Evolutionary conservation across 306 rosid species (phyloP).

Genomic region (Alnus rubra): DNA sequence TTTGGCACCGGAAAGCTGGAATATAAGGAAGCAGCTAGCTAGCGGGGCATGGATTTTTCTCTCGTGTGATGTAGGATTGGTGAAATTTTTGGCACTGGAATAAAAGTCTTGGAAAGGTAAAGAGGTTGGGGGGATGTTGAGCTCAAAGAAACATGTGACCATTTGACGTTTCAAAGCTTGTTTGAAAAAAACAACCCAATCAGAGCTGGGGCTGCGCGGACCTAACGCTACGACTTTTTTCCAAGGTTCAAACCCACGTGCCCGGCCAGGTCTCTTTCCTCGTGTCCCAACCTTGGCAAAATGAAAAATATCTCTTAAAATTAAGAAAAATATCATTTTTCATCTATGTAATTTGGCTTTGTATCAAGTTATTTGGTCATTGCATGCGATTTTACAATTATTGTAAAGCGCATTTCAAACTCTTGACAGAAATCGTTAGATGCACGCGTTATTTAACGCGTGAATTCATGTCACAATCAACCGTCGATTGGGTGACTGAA

Average conservation of each 20-base stretch:
- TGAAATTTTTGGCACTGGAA: slow-evolving; percentile 24
- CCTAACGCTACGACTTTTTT: slow-evolving; percentile 30
- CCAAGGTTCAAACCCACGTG: slow-evolving; percentile 61
- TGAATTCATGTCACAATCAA: too few species aligned
- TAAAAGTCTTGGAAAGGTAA: slow-evolving; percentile 6
- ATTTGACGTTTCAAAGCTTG: slow-evolving; percentile 41
- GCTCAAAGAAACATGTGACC: slow-evolving; percentile 22
- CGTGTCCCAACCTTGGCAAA: not conserved
- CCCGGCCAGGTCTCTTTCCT: slow-evolving; percentile 12
- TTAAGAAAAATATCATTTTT: too few species aligned
- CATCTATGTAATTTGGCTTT: too few species aligned
- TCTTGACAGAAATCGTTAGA: too few species aligned
- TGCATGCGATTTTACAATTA: too few species aligned
- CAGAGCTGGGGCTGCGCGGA: slow-evolving; percentile 46
- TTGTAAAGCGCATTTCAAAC: too few species aligned
- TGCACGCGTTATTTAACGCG: too few species aligned
- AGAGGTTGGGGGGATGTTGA: slow-evolving; percentile 12
- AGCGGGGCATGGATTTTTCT: slow-evolving; percentile 20
- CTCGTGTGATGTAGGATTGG: slow-evolving; percentile 23
- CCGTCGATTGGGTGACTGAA: too few species aligned
- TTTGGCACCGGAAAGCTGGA: slow-evolving; percentile 19
- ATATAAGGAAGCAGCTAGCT: slow-evolving; percentile 2
- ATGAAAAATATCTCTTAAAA: too few species aligned
- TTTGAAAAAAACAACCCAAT: slow-evolving; percentile 32
- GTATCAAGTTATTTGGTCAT: too few species aligned